A percentile compares a stretch with the other conserved stretches of the same genome.
phyloP scores from a whole-genome alignment of 129 eudicot species.

The Artemisia tridentata region DNA sequence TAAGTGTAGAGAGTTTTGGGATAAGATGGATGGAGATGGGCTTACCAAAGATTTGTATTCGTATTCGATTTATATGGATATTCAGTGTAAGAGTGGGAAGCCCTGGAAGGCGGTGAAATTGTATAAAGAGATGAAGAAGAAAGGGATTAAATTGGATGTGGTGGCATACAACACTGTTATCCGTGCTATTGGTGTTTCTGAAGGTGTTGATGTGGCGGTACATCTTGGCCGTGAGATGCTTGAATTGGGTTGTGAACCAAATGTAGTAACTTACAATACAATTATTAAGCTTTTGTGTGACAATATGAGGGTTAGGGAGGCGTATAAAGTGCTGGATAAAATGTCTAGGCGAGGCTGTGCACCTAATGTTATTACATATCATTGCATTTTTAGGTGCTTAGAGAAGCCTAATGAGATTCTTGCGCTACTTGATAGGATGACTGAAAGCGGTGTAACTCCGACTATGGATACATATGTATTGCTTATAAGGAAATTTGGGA shows the following conservation, averaged over 20 bases:
- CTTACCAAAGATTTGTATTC: constrained; percentile 71
- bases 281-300: constrained; percentile 80
- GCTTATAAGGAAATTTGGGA: constrained; percentile 92
- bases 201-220: constrained; percentile 84
- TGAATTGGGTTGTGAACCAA: constrained; percentile 71
- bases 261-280: constrained; percentile 70
- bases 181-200: constrained; percentile 65
- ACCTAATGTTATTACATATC: constrained; percentile 77
- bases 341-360: constrained; percentile 68
- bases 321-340: constrained; percentile 58
- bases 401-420: constrained; percentile 85
- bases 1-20: constrained; percentile 94
- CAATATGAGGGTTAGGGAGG: constrained; percentile 66
- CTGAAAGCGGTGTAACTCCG: constrained; percentile 63
- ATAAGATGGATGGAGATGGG: constrained; percentile 81
- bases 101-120: constrained; percentile 89
- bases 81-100: constrained; percentile 77
- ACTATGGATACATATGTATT: constrained; percentile 80
- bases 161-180: constrained; percentile 87
- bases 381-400: constrained; percentile 65
- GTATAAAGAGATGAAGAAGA: constrained; percentile 88
- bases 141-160: constrained; percentile 73
- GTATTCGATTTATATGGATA: constrained; percentile 88
- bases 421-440: constrained; percentile 76
- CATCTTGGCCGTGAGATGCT: constrained; percentile 74